Conservation (phyloP, 2,329 filamentous ascomycete genomes). For the Aspergillus ustus region DNA sequence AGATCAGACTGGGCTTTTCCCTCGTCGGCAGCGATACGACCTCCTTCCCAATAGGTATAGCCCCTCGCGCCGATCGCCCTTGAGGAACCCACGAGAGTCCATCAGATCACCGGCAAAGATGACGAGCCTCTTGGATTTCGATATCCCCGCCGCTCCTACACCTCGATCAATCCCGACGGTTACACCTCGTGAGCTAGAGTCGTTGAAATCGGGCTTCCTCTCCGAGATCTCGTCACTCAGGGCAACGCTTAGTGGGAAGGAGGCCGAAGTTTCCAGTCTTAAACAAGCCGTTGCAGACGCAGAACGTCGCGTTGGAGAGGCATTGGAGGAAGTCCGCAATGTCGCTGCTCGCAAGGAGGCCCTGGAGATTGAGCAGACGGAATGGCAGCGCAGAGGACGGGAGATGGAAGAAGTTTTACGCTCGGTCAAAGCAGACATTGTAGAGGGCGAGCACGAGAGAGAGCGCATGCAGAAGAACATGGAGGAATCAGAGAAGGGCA, state of each 20-base stretch:
- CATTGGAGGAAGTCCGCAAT: slow-evolving; percentile 80
- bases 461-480: slow-evolving; percentile 77
- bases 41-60: no score
- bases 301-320: slow-evolving; percentile 87
- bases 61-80: slow-evolving; percentile 48
- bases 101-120: slow-evolving; percentile 56
- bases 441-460: slow-evolving; percentile 76
- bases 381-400: slow-evolving; percentile 81
- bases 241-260: slow-evolving; percentile 87
- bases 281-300: slow-evolving; percentile 88
- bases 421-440: slow-evolving; percentile 80
- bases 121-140: slow-evolving; percentile 80
- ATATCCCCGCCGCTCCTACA: slow-evolving; percentile 90
- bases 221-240: slow-evolving; percentile 95
- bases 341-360: slow-evolving; percentile 72
- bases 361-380: slow-evolving; percentile 73
- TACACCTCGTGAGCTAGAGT: slow-evolving; percentile 89
- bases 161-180: slow-evolving; percentile 89
- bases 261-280: slow-evolving; percentile 85
- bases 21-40: slow-evolving; percentile 56
- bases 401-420: slow-evolving; percentile 84
- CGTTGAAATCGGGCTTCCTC: slow-evolving; percentile 85
- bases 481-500: slow-evolving; percentile 72
- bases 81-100: slow-evolving; percentile 43
- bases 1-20: slow-evolving; percentile 69